phyloP scores from a whole-genome alignment of 352 stramenopile species.

The Chloridella minuta region DNA sequence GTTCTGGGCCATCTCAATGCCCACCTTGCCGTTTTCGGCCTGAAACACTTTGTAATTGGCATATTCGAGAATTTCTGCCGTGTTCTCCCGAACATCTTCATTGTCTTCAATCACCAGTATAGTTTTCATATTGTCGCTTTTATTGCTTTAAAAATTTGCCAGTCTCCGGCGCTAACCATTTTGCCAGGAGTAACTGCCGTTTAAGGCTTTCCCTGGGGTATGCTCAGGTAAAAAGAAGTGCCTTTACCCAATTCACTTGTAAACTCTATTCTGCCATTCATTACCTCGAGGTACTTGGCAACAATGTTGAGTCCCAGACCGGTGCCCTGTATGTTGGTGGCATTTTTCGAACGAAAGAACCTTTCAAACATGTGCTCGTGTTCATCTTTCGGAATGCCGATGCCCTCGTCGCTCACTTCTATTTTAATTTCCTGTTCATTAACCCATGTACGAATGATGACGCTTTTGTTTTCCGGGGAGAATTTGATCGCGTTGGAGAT shows the following conservation, averaged over 20 bases:
- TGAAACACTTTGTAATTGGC: not conserved
- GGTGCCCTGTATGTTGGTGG: not conserved
- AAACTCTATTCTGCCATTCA: not conserved
- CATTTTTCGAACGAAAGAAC: not conserved
- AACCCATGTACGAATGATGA: not conserved
- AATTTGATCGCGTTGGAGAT: not conserved
- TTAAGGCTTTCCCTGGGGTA: not conserved
- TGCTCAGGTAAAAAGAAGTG: not conserved
- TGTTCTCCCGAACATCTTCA: not conserved
- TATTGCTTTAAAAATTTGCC: no score
- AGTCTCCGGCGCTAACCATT: no score
- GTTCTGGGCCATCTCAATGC: not conserved
- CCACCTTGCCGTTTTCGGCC: not conserved
- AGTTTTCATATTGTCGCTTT: not conserved
- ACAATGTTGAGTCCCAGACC: not conserved
- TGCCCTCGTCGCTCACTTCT: not conserved
- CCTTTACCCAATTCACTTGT: not conserved
- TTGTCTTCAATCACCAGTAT: not conserved
- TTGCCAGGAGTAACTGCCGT: no score
- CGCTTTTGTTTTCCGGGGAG: not conserved
- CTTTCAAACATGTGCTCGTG: not conserved
- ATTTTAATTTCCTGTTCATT: not conserved
- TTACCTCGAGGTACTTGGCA: not conserved
- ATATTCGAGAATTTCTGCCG: not conserved
- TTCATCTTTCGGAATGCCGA: not conserved